Conservation (phyloP, 768 basidiomycete species). For the Melanogaster broomeanus region DNA sequence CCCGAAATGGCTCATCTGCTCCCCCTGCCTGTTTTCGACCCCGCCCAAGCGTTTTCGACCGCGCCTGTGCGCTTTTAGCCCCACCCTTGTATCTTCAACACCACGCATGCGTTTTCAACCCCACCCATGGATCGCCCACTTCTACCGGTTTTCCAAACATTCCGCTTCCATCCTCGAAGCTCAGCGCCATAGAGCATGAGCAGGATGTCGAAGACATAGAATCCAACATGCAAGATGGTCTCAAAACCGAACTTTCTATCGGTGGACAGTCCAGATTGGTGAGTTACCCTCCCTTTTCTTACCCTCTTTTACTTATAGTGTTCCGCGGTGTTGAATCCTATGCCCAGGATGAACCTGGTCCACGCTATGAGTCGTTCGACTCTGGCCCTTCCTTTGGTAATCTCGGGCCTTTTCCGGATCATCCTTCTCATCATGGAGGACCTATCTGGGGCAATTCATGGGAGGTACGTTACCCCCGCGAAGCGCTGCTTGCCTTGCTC, state of each 20-base stretch:
- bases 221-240: constrained; percentile 65
- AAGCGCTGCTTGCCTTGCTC: background rate
- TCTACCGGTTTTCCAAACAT: constrained; percentile 37
- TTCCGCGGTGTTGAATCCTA: constrained; percentile 8
- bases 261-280: constrained; percentile 25
- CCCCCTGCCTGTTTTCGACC: no score
- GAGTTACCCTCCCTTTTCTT: constrained; percentile 15
- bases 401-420: constrained; percentile 62
- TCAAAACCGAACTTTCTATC: constrained; percentile 60
- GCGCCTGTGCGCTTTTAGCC: no score
- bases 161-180: constrained; percentile 44
- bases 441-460: constrained; percentile 28
- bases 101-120: no score
- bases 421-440: constrained; percentile 19
- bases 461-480: constrained; percentile 25
- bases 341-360: constrained; percentile 60
- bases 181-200: constrained; percentile 44
- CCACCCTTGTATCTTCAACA: no score
- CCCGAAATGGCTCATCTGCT: no score
- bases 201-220: constrained; percentile 47
- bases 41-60: no score
- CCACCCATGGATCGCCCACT: constrained; percentile 23
- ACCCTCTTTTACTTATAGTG: constrained; percentile 6
- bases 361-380: constrained; percentile 73
- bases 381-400: constrained; percentile 79